Percentiles rank a stretch among this genome's conserved stretches.
phyloP scores from a whole-genome alignment of 2,329 filamentous ascomycete genomes.

The Pestalotiopsis sp. region DNA sequence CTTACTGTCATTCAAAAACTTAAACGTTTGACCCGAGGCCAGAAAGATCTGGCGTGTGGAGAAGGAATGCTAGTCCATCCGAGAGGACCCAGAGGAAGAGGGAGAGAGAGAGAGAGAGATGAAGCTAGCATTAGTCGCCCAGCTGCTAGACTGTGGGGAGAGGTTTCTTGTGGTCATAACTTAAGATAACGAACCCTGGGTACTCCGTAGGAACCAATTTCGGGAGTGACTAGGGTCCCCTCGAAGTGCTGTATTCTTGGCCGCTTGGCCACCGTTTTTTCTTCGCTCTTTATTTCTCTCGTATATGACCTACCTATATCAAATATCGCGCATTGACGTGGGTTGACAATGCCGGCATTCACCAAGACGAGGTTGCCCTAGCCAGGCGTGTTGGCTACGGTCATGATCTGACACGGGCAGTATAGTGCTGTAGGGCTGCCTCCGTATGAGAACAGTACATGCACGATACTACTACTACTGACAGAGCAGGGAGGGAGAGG shows the following conservation, averaged over 20 bases:
- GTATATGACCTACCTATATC: neutral
- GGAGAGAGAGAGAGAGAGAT: too few relatives aligned
- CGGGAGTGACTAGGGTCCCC: neutral
- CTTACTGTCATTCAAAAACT: neutral
- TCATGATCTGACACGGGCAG: too few relatives aligned
- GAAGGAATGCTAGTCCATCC: neutral
- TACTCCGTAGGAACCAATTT: neutral
- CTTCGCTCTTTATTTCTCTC: neutral
- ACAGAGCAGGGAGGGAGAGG: neutral
- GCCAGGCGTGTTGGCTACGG: too few relatives aligned
- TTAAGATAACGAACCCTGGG: neutral
- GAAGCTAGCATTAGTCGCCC: neutral
- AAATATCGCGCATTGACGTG: neutral
- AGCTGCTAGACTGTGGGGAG: neutral
- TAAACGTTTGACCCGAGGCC: neutral
- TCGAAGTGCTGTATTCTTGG: neutral
- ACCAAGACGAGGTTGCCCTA: too few relatives aligned
- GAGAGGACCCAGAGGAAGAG: neutral
- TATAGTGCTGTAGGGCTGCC: too few relatives aligned
- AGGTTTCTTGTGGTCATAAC: neutral
- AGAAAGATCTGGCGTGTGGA: conserved; percentile 1
- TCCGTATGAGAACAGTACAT: too few relatives aligned
- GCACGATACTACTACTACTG: too few relatives aligned
- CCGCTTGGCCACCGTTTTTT: neutral
- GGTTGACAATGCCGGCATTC: too few relatives aligned